Conservation (phyloP, 2,329 filamentous ascomycete genomes). For the Akanthomyces muscarius region DNA sequence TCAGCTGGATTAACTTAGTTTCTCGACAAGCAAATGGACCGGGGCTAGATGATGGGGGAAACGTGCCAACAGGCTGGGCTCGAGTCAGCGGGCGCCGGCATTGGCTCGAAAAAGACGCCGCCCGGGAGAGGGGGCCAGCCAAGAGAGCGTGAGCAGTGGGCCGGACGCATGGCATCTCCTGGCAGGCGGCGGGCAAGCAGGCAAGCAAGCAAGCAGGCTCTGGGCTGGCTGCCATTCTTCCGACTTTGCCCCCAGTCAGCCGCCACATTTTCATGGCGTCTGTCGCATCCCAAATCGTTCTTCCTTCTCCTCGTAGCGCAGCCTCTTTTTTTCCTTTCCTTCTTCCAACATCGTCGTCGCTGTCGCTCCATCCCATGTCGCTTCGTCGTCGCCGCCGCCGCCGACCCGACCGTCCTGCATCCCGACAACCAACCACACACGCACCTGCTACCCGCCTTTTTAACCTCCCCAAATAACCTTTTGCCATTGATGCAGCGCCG, state of each 20-base stretch:
- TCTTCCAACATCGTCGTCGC: background rate
- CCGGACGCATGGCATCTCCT: too few relatives aligned
- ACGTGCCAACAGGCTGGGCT: too few relatives aligned
- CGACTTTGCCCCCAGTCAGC: constrained; percentile 3
- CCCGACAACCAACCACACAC: background rate
- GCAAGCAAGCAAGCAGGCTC: too few relatives aligned
- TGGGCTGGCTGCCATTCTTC: too few relatives aligned
- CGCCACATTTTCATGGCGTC: constrained; percentile 12
- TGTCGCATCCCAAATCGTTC: background rate
- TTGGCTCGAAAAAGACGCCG: too few relatives aligned
- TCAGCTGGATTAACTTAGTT: too few relatives aligned
- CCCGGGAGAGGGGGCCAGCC: too few relatives aligned
- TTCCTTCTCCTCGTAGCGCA: background rate
- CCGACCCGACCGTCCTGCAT: background rate
- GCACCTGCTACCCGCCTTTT: background rate
- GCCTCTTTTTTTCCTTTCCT: background rate
- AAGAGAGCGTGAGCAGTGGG: too few relatives aligned
- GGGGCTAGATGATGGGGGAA: too few relatives aligned
- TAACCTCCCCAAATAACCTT: background rate
- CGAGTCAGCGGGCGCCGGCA: too few relatives aligned
- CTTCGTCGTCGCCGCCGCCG: background rate
- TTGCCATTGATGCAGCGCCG: constrained; percentile 1
- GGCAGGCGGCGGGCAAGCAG: too few relatives aligned
- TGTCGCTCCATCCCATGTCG: background rate
- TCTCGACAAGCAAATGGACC: too few relatives aligned